phyloP scores from a whole-genome alignment of 2,329 filamentous ascomycete genomes.

The Trichoderma brevicompactum region DNA sequence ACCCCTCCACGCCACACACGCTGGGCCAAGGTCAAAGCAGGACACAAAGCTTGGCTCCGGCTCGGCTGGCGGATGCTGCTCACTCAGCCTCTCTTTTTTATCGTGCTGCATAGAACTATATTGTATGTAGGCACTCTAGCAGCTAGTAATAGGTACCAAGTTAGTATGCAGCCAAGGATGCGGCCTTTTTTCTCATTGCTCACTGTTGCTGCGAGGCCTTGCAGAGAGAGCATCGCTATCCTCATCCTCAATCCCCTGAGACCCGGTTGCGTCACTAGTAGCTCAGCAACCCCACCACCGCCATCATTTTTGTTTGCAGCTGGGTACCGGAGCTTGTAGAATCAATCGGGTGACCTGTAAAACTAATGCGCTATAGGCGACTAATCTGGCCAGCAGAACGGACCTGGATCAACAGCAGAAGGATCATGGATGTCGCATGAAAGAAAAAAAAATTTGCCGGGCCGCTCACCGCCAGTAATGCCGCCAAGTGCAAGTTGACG shows the following conservation, averaged over 20 bases:
- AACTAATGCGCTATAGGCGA: conserved; percentile 18
- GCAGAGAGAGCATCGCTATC: background rate
- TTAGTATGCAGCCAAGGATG: too few relatives aligned
- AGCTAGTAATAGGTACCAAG: too few relatives aligned
- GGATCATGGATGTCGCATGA: background rate
- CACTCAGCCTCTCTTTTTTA: too few relatives aligned
- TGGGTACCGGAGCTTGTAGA: background rate
- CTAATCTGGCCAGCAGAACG: background rate
- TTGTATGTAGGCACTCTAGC: background rate
- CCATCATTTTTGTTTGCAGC: background rate
- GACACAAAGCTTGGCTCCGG: background rate
- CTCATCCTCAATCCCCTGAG: background rate
- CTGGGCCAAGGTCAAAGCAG: background rate
- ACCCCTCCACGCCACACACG: conserved; percentile 27
- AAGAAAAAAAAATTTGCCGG: too few relatives aligned
- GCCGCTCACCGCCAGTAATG: conserved; percentile 19
- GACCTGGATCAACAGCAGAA: background rate
- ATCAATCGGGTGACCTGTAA: conserved; percentile 27
- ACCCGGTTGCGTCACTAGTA: conserved; percentile 20
- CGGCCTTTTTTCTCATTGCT: too few relatives aligned
- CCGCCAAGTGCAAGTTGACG: conserved; percentile 6
- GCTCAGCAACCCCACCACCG: conserved; percentile 20
- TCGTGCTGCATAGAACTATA: background rate
- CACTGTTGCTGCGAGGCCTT: too few relatives aligned
- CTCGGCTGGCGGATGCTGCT: too few relatives aligned